Evolutionary conservation across 2,329 filamentous ascomycete species (phyloP), one percentile per base, ranked within the genome.

Genomic region (Aspergillus intermedius): DNA sequence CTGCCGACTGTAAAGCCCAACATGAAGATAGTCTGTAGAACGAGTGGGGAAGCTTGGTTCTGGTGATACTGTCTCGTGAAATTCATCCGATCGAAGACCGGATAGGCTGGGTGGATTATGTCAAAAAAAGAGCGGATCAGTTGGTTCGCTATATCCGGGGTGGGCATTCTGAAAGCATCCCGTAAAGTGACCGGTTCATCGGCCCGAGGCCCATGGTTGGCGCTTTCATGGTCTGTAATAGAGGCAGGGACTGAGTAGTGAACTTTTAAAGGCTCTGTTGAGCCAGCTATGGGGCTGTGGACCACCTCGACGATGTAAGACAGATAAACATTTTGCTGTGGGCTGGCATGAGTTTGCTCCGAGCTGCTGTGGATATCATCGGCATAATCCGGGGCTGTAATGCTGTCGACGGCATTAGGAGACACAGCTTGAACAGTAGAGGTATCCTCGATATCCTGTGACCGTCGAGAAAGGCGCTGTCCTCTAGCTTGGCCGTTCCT

Each of bases 221-320:
- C 3, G 21, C 21, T 21, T 21, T 3, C 21, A 21, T 5, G n/a
- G 43, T 53, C 53, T 9, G 52, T 50, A 13, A 58, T 57, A 21
- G 54, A 54, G 17, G 50, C 47, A 5, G 57, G 49, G 12, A 49
- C 51, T 3, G 47, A 49, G 17, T 55, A 49, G 35, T 58, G 50
- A 22, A 54, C 54, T 37, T 52, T 53, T n/a, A 53, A 41, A 2
- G 55, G 46, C 19, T 53, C 50, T 8, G 49, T 35, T 9, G 49
- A 42, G 21, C 50, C 50, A 45, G 41, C 54, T n/a, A 49, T 46
- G n/a, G 54, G 55, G 9, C 52, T 45, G 45, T 59, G 50, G 7
- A 52, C 54, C 22, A 57, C 53, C 21, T 21, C 21, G 19, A 59
- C 42, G 34, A 57, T 47, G 45, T 57, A 56, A 17, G 55, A 54